Conservation (phyloP, 2,329 filamentous ascomycete species). For the Didymosphaeria variabile region DNA sequence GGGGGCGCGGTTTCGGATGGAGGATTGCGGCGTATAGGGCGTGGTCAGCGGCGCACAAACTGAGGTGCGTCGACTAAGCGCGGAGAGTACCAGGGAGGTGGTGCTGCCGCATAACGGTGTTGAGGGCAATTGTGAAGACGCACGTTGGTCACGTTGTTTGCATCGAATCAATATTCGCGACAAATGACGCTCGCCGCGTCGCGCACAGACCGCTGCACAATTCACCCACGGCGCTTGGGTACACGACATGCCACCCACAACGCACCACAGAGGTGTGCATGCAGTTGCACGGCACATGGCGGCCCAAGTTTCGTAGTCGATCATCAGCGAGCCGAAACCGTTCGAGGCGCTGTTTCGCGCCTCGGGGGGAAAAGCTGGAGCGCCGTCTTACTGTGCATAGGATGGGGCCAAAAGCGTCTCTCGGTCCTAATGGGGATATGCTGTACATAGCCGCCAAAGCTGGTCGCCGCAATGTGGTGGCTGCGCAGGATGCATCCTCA, state of each 20-base stretch:
- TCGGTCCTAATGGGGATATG: slow-evolving; percentile 14
- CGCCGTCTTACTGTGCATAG: slow-evolving; percentile 12
- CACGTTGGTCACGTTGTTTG: slow-evolving; percentile 18
- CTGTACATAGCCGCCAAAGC: slow-evolving; percentile 13
- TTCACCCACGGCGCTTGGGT: slow-evolving; percentile 4
- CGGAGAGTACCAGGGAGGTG: background rate
- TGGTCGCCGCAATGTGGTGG: slow-evolving; percentile 13
- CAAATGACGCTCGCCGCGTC: background rate
- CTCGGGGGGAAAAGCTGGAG: background rate
- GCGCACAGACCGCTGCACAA: slow-evolving; percentile 1
- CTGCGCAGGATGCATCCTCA: slow-evolving; percentile 7
- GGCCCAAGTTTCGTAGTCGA: background rate
- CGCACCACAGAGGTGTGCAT: background rate
- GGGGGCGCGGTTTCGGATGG: slow-evolving; percentile 12
- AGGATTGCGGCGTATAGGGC: slow-evolving; percentile 4
- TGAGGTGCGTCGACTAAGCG: background rate
- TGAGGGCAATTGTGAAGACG: slow-evolving; percentile 6
- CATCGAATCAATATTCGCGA: slow-evolving; percentile 1
- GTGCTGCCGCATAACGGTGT: slow-evolving; percentile 9
- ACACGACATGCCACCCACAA: background rate
- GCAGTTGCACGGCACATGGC: background rate
- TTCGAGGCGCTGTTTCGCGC: slow-evolving; percentile 1
- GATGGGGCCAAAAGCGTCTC: slow-evolving; percentile 5
- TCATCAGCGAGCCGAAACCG: background rate
- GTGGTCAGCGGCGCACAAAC: slow-evolving; percentile 10